Conservation (phyloP, 192 early-diverging fungal species). For the Spizellomyces sp. region DNA sequence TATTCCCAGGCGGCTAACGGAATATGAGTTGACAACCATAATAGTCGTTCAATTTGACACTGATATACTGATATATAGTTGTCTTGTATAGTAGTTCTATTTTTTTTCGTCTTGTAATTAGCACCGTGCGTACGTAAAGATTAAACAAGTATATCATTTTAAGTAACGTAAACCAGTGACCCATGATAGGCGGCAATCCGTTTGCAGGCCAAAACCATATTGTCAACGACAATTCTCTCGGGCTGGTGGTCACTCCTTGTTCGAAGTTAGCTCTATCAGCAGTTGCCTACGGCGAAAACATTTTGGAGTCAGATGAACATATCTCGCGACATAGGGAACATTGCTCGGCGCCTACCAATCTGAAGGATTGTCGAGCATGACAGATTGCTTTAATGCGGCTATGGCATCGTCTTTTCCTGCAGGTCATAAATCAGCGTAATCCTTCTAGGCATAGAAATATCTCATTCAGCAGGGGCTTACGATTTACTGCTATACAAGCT, state of each 20-base stretch:
- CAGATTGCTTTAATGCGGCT: conserved; percentile 59
- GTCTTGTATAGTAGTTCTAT: no score
- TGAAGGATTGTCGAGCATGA: conserved; percentile 61
- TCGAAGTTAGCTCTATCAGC: conserved; percentile 56
- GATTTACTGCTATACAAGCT: conserved; percentile 64
- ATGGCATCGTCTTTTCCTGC: conserved; percentile 66
- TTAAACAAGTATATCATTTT: no score
- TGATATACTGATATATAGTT: no score
- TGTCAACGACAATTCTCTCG: no score
- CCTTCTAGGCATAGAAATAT: background rate
- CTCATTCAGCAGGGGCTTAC: conserved; percentile 30
- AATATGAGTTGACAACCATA: background rate
- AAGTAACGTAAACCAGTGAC: no score
- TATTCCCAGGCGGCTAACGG: conserved; percentile 20
- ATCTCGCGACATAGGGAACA: background rate
- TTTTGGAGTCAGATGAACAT: background rate
- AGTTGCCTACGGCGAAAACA: conserved; percentile 43
- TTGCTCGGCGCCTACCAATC: conserved; percentile 48
- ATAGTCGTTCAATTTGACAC: no score
- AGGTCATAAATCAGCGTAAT: background rate
- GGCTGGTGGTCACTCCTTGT: conserved; percentile 36
- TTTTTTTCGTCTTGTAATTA: no score
- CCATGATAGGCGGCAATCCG: no score
- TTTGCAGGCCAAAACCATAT: no score
- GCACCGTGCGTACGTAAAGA: no score